Evolutionary conservation across 805 yeast genomes (phyloP).

Genomic region (Candida piceae): DNA sequence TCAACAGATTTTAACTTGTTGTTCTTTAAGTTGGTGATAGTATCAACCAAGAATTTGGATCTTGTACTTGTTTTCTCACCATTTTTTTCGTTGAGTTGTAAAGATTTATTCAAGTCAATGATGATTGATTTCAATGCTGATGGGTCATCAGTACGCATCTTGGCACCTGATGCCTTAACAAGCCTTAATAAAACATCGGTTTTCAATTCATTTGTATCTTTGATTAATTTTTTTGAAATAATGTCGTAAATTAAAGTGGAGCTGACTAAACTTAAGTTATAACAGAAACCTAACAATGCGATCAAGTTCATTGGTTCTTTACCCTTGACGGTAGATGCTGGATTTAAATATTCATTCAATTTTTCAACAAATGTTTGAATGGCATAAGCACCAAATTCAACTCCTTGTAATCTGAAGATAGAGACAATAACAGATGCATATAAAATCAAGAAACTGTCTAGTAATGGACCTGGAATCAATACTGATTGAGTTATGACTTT

Average conservation of each 20-base stretch:
- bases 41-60: constrained; percentile 77
- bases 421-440: constrained; percentile 77
- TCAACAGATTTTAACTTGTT: constrained; percentile 59
- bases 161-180: constrained; percentile 72
- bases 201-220: constrained; percentile 54
- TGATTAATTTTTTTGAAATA: constrained; percentile 38
- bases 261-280: constrained; percentile 71
- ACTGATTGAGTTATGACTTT: constrained; percentile 61
- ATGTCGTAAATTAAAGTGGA: constrained; percentile 75
- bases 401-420: constrained; percentile 72
- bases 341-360: constrained; percentile 42
- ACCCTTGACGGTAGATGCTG: constrained; percentile 19
- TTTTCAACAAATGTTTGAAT: constrained; percentile 75
- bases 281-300: constrained; percentile 71
- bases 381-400: constrained; percentile 84
- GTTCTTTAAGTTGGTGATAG: constrained; percentile 79
- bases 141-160: constrained; percentile 89
- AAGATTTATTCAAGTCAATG: constrained; percentile 45
- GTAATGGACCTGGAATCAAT: constrained; percentile 53
- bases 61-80: constrained; percentile 47
- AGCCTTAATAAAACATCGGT: constrained; percentile 75
- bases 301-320: constrained; percentile 49
- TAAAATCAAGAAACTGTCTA: constrained; percentile 74
- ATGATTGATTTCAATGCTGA: constrained; percentile 77
- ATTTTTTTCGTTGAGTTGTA: constrained; percentile 32